Evolutionary conservation across 495 filamentous ascomycete genomes (phyloP), one percentile per base, ranked within the genome.

Genomic region (Trichoderma asperelloides): DNA sequence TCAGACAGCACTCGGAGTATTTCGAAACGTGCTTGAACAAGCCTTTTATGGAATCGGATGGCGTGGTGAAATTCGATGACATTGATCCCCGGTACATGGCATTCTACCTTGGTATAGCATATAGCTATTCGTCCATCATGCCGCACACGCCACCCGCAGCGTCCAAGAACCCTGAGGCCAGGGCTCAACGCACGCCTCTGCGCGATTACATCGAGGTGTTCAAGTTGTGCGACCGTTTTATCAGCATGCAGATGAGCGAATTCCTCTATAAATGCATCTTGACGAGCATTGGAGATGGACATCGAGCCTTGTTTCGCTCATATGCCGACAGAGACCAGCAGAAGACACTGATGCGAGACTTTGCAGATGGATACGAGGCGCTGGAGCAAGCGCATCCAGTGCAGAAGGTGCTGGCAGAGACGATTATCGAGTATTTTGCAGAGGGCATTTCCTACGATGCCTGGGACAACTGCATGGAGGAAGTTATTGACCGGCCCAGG

Each of bases 211-310:
- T 64, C 7, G 62, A 64, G 62, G 62, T 64, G 8, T 45, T 40
- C 30, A 64, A 64, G 62, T 16, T 64, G 9, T 64, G 62, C 12
- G 62, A 64, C n/a, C 62, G 62, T 21, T 64, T 64, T 28, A 13
- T 64, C 16, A 40, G 33, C 33, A 9, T 12, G 12, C 33, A 39
- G 3, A 39, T 64, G 33, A 30, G 33, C 62, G 33, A 39, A 11
- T 64, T 40, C 11, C 21, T 64, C 7, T 18, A 40, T 18, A 45
- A 45, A 15, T 64, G 62, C 62, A 64, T 64, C 33, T 1, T 11
- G 33, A 64, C 62, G 27, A 7, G 33, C 23, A 64, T 64, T 13
- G 33, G 40, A 1, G 62, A 64, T n/a, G 62, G 33, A 12, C 62
- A 64, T 30, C 62, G 62, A 11, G 40, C 62, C 2, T 27, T 64